Conservation (phyloP, 2,329 filamentous ascomycete species). For the Diaporthe citri region DNA sequence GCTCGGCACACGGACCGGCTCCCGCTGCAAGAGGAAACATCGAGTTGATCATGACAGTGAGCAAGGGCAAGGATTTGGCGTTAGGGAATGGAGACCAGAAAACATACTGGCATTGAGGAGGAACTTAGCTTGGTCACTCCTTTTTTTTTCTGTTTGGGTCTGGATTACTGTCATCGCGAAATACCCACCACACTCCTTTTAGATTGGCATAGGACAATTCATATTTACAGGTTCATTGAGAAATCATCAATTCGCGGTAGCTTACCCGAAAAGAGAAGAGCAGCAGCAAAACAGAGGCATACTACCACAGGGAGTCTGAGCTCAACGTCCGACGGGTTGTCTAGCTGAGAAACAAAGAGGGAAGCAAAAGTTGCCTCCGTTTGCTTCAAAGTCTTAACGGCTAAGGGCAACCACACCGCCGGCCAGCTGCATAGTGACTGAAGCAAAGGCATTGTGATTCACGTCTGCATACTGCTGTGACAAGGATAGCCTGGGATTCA, state of each 20-base stretch:
- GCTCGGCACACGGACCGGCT: not conserved
- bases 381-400: not conserved
- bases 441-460: not conserved
- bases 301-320: no score
- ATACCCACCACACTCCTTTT: slow-evolving; percentile 40
- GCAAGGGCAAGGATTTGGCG: slow-evolving; percentile 18
- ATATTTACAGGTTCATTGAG: not conserved
- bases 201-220: slow-evolving; percentile 25
- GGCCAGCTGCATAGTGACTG: not conserved
- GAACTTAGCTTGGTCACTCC: slow-evolving; percentile 33
- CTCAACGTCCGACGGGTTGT: no score
- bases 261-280: not conserved
- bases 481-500: not conserved
- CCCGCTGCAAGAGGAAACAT: not conserved
- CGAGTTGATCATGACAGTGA: not conserved
- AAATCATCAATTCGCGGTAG: not conserved
- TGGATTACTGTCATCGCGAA: slow-evolving; percentile 27
- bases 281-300: not conserved
- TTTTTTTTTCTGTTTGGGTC: slow-evolving; percentile 29
- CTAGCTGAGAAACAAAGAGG: no score
- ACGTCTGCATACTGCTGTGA: not conserved
- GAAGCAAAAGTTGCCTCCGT: not conserved
- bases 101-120: slow-evolving; percentile 27
- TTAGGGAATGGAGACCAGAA: slow-evolving; percentile 29
- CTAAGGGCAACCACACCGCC: not conserved